These are phyloP conservation scores for Vigna nakashimae DNA, from an alignment of 306 rosid genomes.

Conservation along the genomic window DNA sequence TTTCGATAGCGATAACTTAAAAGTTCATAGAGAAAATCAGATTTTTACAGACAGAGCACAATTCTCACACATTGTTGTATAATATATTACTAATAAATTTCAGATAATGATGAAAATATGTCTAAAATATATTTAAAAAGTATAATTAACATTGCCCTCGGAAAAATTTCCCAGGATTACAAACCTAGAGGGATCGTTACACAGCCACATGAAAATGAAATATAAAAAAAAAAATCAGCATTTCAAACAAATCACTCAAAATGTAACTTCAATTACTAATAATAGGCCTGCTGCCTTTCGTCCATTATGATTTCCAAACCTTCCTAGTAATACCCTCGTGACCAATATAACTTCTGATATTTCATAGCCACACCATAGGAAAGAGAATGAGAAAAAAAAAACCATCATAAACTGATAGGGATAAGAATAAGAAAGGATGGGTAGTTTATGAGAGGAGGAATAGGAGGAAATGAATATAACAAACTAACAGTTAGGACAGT, in stretches of 20 bases:
- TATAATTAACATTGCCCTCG: neutral
- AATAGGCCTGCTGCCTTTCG: conserved; percentile 2
- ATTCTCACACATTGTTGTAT: too few relatives aligned
- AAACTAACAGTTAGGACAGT: too few relatives aligned
- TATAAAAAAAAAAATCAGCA: neutral
- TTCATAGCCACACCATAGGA: conserved; percentile 15
- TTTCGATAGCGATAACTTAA: too few relatives aligned
- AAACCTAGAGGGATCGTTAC: neutral
- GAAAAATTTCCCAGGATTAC: neutral
- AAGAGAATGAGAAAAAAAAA: neutral
- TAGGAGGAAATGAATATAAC: too few relatives aligned
- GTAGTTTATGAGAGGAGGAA: too few relatives aligned
- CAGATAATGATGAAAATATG: neutral
- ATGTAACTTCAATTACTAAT: neutral
- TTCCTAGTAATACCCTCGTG: neutral
- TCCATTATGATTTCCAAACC: neutral
- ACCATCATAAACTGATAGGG: neutral
- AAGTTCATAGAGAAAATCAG: too few relatives aligned
- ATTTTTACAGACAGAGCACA: too few relatives aligned
- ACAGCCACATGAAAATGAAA: neutral
- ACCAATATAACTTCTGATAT: neutral
- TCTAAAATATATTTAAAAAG: neutral
- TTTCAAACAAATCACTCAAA: conserved; percentile 18
- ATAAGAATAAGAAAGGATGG: too few relatives aligned
- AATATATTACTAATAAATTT: neutral